Conservation (phyloP, 169 alveolate species). For the Perkinsus chesapeaki region DNA sequence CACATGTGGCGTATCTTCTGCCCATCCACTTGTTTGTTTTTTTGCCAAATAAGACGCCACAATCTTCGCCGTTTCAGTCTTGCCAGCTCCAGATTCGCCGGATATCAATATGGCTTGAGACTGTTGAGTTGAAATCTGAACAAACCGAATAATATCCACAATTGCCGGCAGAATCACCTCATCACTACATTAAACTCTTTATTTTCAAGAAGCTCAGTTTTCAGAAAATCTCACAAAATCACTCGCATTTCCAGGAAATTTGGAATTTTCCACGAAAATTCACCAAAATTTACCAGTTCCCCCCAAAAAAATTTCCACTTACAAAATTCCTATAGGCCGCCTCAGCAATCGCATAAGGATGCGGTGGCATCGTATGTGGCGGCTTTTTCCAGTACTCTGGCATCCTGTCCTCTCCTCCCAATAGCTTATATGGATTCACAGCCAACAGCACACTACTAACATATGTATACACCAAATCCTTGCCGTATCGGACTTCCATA, state of each 20-base stretch:
- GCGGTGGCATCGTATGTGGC: conserved; percentile 38
- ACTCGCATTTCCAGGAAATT: no score
- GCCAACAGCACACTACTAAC: conserved; percentile 34
- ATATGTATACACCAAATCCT: conserved; percentile 27
- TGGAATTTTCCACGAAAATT: no score
- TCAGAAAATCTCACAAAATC: no score
- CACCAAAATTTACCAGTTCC: no score
- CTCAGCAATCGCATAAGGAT: conserved; percentile 40
- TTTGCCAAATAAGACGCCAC: conserved; percentile 36
- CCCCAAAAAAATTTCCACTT: conserved; percentile 17
- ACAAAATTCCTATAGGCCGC: conserved; percentile 31
- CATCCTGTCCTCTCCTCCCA: conserved; percentile 25
- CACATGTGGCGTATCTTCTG: conserved; percentile 29
- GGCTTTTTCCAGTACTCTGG: conserved; percentile 26
- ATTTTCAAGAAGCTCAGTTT: no score
- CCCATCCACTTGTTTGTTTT: conserved; percentile 22
- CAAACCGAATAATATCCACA: neutral
- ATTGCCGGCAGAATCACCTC: neutral
- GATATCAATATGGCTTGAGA: conserved; percentile 73
- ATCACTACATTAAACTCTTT: no score
- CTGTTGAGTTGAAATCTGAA: conserved; percentile 12
- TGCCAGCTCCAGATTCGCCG: conserved; percentile 90
- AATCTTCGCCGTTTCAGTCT: conserved; percentile 82
- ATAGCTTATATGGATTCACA: conserved; percentile 29
- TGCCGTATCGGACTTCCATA: conserved; percentile 23